A percentile compares a stretch with the other conserved stretches of the same genome.
These are phyloP conservation scores for Fusarium sp. DNA, from an alignment of 2,329 filamentous ascomycete genomes.

Conservation along the genomic window DNA sequence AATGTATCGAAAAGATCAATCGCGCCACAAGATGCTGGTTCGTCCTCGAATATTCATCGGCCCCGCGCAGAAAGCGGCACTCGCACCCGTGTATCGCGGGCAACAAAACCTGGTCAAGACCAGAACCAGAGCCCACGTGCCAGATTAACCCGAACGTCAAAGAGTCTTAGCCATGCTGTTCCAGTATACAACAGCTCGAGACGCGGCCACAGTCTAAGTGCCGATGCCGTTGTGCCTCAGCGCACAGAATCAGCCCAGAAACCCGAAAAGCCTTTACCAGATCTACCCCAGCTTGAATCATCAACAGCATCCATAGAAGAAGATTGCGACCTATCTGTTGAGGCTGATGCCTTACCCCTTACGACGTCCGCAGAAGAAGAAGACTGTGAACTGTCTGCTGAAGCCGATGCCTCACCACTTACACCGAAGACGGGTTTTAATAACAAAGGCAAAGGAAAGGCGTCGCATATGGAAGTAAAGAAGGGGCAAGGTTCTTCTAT, in stretches of 20 bases:
- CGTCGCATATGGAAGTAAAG: not conserved
- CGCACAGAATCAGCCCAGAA: not conserved
- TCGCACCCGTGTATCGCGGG: not conserved
- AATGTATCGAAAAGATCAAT: not conserved
- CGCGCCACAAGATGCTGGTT: not conserved
- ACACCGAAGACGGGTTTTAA: not conserved
- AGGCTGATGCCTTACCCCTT: not conserved
- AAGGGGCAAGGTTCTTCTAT: not conserved
- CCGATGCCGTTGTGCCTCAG: constrained; percentile 15
- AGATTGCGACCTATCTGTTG: constrained; percentile 10
- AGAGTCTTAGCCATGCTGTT: constrained; percentile 3
- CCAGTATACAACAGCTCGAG: constrained; percentile 12
- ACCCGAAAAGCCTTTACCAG: constrained; percentile 10
- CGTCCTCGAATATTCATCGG: not conserved
- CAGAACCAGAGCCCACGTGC: not conserved
- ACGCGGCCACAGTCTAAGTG: constrained; percentile 34
- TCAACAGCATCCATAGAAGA: constrained; percentile 8
- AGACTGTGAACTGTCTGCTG: not conserved
- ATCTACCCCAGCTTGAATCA: constrained; percentile 18
- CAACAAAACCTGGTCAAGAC: not conserved
- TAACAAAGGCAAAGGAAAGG: not conserved
- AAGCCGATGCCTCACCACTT: not conserved
- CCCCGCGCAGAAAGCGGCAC: not conserved
- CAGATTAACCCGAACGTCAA: constrained; percentile 14
- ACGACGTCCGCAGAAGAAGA: constrained; percentile 1